phyloP scores from a whole-genome alignment of 768 basidiomycete genomes.

The Termitomyces sp. region DNA sequence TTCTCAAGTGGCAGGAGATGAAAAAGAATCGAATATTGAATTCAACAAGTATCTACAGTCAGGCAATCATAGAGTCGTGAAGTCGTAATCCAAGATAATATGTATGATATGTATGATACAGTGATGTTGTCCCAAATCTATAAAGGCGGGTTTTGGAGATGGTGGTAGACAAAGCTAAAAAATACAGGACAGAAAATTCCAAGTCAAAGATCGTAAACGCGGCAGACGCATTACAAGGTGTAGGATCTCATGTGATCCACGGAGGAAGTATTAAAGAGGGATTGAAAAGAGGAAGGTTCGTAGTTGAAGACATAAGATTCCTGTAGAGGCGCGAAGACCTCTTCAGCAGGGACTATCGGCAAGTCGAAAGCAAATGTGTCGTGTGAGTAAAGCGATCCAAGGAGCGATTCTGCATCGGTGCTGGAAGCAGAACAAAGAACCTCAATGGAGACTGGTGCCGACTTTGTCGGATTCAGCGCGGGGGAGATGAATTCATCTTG shows the following conservation, averaged over 20 bases:
- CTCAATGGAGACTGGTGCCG: not conserved
- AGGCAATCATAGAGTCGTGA: not conserved
- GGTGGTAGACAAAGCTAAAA: not conserved
- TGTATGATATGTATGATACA: not conserved
- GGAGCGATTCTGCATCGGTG: conserved; percentile 2
- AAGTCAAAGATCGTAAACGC: not conserved
- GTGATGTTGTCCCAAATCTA: not conserved
- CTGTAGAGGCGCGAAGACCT: conserved; percentile 1
- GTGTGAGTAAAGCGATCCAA: conserved; percentile 9
- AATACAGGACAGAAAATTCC: not conserved
- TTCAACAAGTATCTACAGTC: not conserved
- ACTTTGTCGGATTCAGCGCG: not conserved
- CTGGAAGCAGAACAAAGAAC: not conserved
- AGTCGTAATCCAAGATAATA: not conserved
- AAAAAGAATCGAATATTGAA: not conserved
- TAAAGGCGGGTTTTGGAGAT: not conserved
- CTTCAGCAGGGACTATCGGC: conserved; percentile 2
- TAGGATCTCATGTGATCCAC: not conserved
- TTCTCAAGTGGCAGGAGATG: not conserved
- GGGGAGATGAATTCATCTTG: conserved; percentile 9
- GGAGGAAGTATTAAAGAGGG: not conserved
- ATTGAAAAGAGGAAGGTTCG: conserved; percentile 1
- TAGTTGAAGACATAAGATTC: conserved; percentile 2
- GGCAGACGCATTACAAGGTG: not conserved
- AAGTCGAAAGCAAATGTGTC: conserved; percentile 3